Conservation (phyloP, 139 green algal species). For the Chlorella sp. region DNA sequence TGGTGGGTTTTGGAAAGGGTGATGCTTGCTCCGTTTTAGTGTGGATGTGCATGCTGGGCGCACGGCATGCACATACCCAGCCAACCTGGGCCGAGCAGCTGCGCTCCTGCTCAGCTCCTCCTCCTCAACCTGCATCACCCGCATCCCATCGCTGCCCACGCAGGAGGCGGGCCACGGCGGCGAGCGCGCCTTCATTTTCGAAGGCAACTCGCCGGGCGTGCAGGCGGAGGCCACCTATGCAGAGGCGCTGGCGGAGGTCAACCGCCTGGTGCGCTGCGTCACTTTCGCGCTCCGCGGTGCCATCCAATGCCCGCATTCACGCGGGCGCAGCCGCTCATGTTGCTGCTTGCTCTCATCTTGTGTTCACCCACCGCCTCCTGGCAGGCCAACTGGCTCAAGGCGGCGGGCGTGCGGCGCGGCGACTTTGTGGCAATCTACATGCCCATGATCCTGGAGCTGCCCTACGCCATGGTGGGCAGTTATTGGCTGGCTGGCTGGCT, state of each 20-base stretch:
- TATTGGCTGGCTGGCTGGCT: no score
- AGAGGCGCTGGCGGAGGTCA: slow-evolving; percentile 56
- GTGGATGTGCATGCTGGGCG: no score
- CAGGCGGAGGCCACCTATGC: slow-evolving; percentile 58
- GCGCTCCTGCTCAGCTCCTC: no score
- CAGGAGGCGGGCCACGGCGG: background rate
- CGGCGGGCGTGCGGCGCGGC: slow-evolving; percentile 79
- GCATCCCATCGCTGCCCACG: no score
- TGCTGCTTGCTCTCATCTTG: no score
- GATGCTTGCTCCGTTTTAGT: no score
- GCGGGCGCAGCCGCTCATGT: no score
- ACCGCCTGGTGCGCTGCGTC: slow-evolving; percentile 5
- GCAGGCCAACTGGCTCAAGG: slow-evolving; percentile 87
- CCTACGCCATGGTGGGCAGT: background rate
- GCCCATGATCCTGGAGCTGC: slow-evolving; percentile 20
- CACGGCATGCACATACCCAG: no score
- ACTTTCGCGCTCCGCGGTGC: background rate
- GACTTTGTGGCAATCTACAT: slow-evolving; percentile 94
- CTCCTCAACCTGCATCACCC: no score
- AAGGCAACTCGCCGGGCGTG: slow-evolving; percentile 63
- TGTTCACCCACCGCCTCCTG: background rate
- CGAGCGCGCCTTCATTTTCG: background rate
- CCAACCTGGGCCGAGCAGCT: no score
- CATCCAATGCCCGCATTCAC: no score
- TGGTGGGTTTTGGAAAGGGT: slow-evolving; percentile 41